Base-by-base conservation (phyloP, 306 rosid species). In the Acmispon strigosus region DNA sequence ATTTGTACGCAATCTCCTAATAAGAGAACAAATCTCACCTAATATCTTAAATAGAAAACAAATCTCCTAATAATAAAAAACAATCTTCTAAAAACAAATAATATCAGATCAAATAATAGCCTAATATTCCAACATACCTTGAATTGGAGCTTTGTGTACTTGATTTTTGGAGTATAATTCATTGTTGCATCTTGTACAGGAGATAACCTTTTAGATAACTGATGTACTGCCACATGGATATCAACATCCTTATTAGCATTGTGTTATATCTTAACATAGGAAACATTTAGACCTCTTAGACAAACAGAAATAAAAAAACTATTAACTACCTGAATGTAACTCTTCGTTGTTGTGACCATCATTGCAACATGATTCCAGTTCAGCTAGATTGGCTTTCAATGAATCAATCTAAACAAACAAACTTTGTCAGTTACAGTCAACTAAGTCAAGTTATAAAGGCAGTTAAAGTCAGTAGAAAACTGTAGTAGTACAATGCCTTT, bases 61-160 rank as follows among this genome's bases (percentile, higher is more conserved):
- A n/a, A n/a, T n/a, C n/a, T n/a, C n/a, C n/a, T n/a, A n/a, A n/a
- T n/a, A n/a, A n/a, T n/a, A n/a, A n/a, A n/a, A n/a, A n/a, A n/a
- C n/a, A n/a, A n/a, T n/a, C n/a, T n/a, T n/a, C n/a, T n/a, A n/a
- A n/a, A n/a, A n/a, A n/a, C n/a, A n/a, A n/a, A n/a, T n/a, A n/a
- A n/a, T n/a, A n/a, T n/a, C n/a, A n/a, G n/a, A n/a, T n/a, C n/a
- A n/a, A n/a, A n/a, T n/a, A n/a, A n/a, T n/a, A n/a, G n/a, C n/a
- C n/a, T n/a, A n/a, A n/a, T n/a, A n/a, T n/a, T n/a, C n/a, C n/a
- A 27, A 27, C 3, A 27, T 27, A 94, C 99, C 99, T 91, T 82
- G 79, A 95, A 95, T 76, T 83, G 86, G 85, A 95, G 96, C 82
- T 91, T 95, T 27, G 86, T 91, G 78, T 87, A 95, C 62, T 80